Evolutionary conservation across 179 eudicot genomes (phyloP).

Genomic region (Heliamphora pulchella): DNA sequence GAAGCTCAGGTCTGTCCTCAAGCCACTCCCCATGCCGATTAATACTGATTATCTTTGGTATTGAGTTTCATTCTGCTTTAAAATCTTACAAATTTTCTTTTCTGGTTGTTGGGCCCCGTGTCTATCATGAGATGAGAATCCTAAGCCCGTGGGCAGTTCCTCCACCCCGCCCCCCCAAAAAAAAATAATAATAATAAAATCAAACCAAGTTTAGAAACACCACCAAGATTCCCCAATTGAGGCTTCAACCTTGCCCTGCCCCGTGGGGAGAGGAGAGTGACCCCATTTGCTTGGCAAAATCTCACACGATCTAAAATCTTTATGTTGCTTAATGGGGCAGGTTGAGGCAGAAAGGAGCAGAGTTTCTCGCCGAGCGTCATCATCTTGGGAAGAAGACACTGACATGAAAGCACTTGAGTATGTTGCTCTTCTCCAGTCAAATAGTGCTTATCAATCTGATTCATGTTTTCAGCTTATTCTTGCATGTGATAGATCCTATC

Average conservation of each 20-base stretch:
- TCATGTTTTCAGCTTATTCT: neutral
- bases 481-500: neutral
- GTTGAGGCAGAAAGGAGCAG: slow-evolving; percentile 88
- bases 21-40: neutral
- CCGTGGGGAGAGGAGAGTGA: neutral
- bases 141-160: neutral
- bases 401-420: slow-evolving; percentile 96
- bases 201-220: too few relatives aligned
- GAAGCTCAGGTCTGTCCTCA: slow-evolving; percentile 66
- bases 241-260: neutral
- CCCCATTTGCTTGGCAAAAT: neutral
- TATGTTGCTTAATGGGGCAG: slow-evolving; percentile 33
- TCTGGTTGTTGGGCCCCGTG: too few relatives aligned
- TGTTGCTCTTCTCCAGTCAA: slow-evolving; percentile 19
- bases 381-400: slow-evolving; percentile 88
- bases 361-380: slow-evolving; percentile 72
- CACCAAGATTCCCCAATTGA: neutral
- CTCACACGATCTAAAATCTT: neutral
- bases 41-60: neutral
- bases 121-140: neutral
- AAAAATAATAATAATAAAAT: neutral
- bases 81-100: neutral
- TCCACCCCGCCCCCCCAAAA: neutral
- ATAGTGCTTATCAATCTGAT: neutral
- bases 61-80: neutral